These are phyloP conservation scores for Paxillus ammoniavirescens DNA, from an alignment of 768 basidiomycete species.

Conservation along the genomic window DNA sequence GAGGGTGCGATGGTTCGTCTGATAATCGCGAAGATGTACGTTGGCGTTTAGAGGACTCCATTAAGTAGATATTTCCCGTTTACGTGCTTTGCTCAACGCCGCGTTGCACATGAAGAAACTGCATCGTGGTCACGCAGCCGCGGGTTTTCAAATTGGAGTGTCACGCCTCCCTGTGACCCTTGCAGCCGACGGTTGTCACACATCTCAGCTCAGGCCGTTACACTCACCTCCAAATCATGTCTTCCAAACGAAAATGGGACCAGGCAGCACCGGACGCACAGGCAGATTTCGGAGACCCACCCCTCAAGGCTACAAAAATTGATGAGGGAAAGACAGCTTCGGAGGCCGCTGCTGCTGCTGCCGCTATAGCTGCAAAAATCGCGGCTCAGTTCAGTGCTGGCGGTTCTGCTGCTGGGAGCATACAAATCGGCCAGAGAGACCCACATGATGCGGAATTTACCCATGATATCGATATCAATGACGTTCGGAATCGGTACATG, in stretches of 20 bases:
- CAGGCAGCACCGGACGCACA: conserved; percentile 49
- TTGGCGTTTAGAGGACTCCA: conserved; percentile 32
- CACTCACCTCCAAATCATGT: conserved; percentile 38
- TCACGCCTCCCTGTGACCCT: conserved; percentile 10
- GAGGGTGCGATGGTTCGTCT: conserved; percentile 32
- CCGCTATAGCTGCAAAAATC: conserved; percentile 93
- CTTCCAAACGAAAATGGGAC: conserved; percentile 84
- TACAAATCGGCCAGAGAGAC: conserved; percentile 52
- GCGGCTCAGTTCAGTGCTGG: conserved; percentile 75
- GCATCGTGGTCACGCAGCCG: not conserved
- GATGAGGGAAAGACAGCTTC: conserved; percentile 54
- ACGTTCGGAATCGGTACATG: conserved; percentile 91
- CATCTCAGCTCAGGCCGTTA: not conserved
- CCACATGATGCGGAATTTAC: conserved; percentile 78
- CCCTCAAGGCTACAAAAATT: conserved; percentile 43
- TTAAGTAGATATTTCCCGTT: conserved; percentile 5
- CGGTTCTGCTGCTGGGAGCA: conserved; percentile 37
- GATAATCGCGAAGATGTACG: conserved; percentile 29
- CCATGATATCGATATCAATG: conserved; percentile 95
- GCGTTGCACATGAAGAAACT: conserved; percentile 1
- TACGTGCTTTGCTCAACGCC: not conserved
- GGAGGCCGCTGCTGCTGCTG: conserved; percentile 68
- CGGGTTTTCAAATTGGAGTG: conserved; percentile 19
- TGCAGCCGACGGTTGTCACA: not conserved
- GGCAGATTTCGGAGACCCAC: conserved; percentile 38